Conservation (phyloP, 202 grass and related monocot species). For the Elaeis oleifera region DNA sequence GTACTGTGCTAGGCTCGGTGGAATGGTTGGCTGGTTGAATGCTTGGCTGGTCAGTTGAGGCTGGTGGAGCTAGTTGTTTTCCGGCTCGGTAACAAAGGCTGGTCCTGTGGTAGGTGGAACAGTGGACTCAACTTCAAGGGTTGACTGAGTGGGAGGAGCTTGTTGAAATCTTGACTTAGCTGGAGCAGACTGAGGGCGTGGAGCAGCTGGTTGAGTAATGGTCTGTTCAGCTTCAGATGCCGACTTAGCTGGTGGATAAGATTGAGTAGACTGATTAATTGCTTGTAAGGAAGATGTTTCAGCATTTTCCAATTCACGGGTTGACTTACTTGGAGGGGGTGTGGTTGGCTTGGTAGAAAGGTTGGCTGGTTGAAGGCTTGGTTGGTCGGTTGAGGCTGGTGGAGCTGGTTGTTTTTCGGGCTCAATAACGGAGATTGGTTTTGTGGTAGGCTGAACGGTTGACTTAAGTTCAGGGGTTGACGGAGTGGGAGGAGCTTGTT, state of each 20-base stretch:
- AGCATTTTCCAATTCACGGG: background rate
- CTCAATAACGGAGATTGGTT: too few relatives aligned
- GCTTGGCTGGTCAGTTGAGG: background rate
- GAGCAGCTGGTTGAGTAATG: too few relatives aligned
- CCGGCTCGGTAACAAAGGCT: too few relatives aligned
- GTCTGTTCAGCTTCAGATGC: background rate
- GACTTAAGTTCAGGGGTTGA: background rate
- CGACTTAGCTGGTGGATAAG: too few relatives aligned
- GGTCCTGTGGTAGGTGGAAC: too few relatives aligned
- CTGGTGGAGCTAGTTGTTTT: too few relatives aligned
- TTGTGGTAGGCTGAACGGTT: too few relatives aligned
- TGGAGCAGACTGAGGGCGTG: background rate
- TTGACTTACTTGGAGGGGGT: background rate
- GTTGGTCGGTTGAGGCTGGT: too few relatives aligned
- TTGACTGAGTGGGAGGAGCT: background rate
- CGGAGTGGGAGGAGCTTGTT: conserved; percentile 1
- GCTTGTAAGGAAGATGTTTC: too few relatives aligned
- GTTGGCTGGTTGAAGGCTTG: background rate
- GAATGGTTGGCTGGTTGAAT: background rate
- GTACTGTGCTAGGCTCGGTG: background rate
- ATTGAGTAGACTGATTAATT: too few relatives aligned
- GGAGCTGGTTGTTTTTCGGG: too few relatives aligned
- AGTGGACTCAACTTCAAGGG: background rate
- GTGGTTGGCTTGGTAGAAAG: background rate
- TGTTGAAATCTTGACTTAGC: background rate